A percentile compares a stretch with the other conserved stretches of the same genome.
Evolutionary conservation across 192 early-diverging fungal genomes (phyloP).

Genomic region (Lobosporangium transversale): DNA sequence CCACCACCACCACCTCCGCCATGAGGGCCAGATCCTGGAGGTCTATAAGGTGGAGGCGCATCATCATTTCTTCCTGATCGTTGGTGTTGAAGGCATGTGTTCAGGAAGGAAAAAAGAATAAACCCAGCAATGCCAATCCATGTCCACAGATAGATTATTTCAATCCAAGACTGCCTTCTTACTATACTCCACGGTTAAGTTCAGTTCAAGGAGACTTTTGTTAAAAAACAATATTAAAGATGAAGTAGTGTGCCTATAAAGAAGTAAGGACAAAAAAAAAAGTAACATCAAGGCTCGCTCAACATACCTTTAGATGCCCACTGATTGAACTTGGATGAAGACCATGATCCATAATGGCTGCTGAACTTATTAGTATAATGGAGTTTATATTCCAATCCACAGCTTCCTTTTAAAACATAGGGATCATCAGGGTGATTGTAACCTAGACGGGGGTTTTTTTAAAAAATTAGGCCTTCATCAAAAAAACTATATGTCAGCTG

Average conservation of each 20-base stretch:
- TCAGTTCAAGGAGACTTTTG: too few species aligned
- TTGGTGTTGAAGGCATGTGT: slow-evolving; percentile 10
- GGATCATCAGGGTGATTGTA: slow-evolving; percentile 56
- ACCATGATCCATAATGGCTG: background rate
- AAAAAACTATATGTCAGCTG: background rate
- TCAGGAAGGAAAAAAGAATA: slow-evolving; percentile 27
- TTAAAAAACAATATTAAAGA: too few species aligned
- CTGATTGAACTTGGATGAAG: slow-evolving; percentile 9
- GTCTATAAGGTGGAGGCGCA: slow-evolving; percentile 44
- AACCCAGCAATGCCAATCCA: slow-evolving; percentile 30
- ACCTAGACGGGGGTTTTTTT: slow-evolving; percentile 21
- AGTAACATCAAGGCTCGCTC: too few species aligned
- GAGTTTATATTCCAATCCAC: slow-evolving; percentile 57
- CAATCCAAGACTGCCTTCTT: slow-evolving; percentile 21
- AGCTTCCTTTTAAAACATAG: slow-evolving; percentile 52
- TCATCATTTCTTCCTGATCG: slow-evolving; percentile 1
- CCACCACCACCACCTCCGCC: slow-evolving; percentile 20
- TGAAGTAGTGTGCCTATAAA: background rate
- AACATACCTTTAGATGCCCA: slow-evolving; percentile 28
- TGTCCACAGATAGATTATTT: slow-evolving; percentile 13
- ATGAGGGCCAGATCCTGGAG: slow-evolving; percentile 7
- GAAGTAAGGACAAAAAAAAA: background rate
- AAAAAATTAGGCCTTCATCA: too few species aligned
- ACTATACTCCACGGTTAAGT: too few species aligned
- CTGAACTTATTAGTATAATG: slow-evolving; percentile 20